Evolutionary conservation across 441 rosid species (phyloP).

Genomic region (Capsella rubella): DNA sequence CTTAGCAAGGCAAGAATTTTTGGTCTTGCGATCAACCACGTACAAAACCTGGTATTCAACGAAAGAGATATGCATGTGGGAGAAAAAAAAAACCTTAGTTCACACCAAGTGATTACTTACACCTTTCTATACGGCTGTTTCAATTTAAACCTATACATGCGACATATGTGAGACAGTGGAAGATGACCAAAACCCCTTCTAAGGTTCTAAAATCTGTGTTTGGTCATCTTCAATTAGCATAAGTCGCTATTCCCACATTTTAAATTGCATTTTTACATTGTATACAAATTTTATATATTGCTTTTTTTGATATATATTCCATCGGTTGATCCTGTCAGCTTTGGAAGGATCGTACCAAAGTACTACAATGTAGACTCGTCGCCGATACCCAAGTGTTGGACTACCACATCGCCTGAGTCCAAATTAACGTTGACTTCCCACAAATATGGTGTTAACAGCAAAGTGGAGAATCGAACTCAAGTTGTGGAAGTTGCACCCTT

Average conservation of each 20-base stretch:
- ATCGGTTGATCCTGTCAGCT: too few relatives aligned
- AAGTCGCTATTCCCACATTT: neutral
- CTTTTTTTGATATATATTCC: too few relatives aligned
- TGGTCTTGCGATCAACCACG: neutral
- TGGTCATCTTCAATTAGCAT: neutral
- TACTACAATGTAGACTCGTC: too few relatives aligned
- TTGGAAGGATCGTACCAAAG: too few relatives aligned
- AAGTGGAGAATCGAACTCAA: too few relatives aligned
- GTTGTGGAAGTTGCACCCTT: too few relatives aligned
- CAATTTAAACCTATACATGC: neutral
- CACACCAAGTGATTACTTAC: neutral
- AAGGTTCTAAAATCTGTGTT: neutral
- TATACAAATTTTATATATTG: too few relatives aligned
- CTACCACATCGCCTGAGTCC: too few relatives aligned
- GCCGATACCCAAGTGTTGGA: too few relatives aligned
- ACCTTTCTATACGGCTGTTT: conserved; percentile 13
- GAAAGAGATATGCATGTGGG: neutral
- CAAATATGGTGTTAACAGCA: too few relatives aligned
- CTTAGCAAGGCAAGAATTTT: neutral
- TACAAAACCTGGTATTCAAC: neutral
- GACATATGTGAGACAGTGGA: neutral
- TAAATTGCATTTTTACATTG: neutral
- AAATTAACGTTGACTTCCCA: too few relatives aligned
- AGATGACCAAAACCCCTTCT: conserved; percentile 2
- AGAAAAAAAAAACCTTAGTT: too few relatives aligned